phyloP scores from a whole-genome alignment of 2,329 filamentous ascomycete genomes.

The Sarocladium strictum region DNA sequence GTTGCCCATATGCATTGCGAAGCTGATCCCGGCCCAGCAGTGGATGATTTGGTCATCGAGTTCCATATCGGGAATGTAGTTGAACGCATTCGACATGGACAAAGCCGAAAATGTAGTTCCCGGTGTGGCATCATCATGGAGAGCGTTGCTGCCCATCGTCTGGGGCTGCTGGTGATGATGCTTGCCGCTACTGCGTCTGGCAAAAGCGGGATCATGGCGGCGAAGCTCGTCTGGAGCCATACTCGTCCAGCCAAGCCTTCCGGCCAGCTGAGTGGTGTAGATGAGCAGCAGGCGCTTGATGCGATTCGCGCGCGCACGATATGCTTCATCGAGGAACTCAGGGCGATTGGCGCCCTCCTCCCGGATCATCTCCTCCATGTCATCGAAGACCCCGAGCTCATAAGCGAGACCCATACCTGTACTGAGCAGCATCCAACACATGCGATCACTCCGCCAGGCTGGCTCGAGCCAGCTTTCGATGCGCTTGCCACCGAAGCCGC shows the following conservation, averaged over 20 bases:
- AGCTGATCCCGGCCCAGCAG: slow-evolving; percentile 91
- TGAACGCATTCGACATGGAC: slow-evolving; percentile 54
- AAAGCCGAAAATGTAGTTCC: slow-evolving; percentile 47
- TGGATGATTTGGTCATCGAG: slow-evolving; percentile 68
- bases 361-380: slow-evolving; percentile 66
- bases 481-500: slow-evolving; percentile 66
- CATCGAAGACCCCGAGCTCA: slow-evolving; percentile 92
- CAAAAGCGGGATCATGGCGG: slow-evolving; percentile 50
- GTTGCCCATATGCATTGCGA: slow-evolving; percentile 87
- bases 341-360: slow-evolving; percentile 53
- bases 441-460: slow-evolving; percentile 87
- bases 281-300: slow-evolving; percentile 83
- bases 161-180: neutral
- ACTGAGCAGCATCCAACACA: slow-evolving; percentile 97
- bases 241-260: slow-evolving; percentile 83
- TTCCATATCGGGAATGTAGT: slow-evolving; percentile 61
- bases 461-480: slow-evolving; percentile 97
- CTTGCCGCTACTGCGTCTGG: slow-evolving; percentile 14
- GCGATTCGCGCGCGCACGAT: slow-evolving; percentile 70
- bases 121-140: slow-evolving; percentile 51
- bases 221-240: slow-evolving; percentile 74
- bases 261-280: slow-evolving; percentile 90
- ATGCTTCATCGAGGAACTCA: slow-evolving; percentile 68
- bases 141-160: slow-evolving; percentile 40
- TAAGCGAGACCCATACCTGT: slow-evolving; percentile 86